Percentiles rank a stretch among this genome's conserved stretches.
Conservation (phyloP, 2,329 filamentous ascomycete genomes). For the Cordyceps javanica region DNA sequence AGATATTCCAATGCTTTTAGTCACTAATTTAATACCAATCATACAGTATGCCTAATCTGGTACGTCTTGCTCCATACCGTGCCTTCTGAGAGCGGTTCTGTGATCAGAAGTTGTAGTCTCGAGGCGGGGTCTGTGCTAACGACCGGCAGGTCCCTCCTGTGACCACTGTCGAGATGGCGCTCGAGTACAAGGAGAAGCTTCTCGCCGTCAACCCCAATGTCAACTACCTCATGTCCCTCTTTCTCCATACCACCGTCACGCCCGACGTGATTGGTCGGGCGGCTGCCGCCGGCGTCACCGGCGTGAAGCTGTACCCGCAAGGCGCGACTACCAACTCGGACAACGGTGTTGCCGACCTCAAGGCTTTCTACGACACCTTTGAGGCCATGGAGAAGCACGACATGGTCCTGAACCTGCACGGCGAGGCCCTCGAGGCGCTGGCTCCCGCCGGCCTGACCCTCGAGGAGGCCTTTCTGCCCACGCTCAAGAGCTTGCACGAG, state of each 20-base stretch:
- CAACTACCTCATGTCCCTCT: conserved; percentile 69
- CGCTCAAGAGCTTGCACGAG: conserved; percentile 64
- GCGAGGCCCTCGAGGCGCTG: conserved; percentile 58
- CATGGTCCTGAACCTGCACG: conserved; percentile 88
- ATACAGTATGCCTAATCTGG: conserved; percentile 53
- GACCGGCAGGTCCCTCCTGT: conserved; percentile 43
- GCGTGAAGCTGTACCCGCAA: conserved; percentile 66
- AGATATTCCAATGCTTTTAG: not conserved
- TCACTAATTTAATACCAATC: not conserved
- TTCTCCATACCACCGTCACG: conserved; percentile 57
- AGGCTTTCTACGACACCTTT: conserved; percentile 72
- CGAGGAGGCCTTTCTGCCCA: conserved; percentile 67
- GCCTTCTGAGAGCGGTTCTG: not conserved
- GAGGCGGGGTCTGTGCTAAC: not conserved
- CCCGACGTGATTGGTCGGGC: conserved; percentile 67
- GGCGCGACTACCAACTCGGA: conserved; percentile 60
- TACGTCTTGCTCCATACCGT: conserved; percentile 22
- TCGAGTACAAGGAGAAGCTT: conserved; percentile 60
- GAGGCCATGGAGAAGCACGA: conserved; percentile 81
- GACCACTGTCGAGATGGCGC: conserved; percentile 50
- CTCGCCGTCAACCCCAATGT: conserved; percentile 55
- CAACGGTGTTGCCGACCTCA: conserved; percentile 63
- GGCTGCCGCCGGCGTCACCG: conserved; percentile 62
- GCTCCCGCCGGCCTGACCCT: conserved; percentile 42
- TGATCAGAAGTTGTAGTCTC: not conserved